These are phyloP conservation scores for Rheum nobile DNA, from an alignment of 148 eudicot genomes.

Conservation along the genomic window DNA sequence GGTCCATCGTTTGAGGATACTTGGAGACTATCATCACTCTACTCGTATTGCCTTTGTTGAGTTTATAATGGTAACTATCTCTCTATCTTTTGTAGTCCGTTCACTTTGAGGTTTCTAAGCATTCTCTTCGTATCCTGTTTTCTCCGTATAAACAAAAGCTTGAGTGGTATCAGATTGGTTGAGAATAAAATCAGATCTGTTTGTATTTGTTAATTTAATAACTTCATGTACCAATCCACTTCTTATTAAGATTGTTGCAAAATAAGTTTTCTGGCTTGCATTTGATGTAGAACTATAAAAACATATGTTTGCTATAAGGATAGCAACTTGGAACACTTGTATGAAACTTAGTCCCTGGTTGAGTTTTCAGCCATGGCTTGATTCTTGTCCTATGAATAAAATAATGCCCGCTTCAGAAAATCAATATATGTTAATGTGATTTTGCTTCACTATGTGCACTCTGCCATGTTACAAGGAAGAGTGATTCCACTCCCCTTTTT, in stretches of 20 bases:
- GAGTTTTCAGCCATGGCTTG: background rate
- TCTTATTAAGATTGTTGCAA: background rate
- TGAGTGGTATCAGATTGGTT: background rate
- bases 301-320: background rate
- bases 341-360: background rate
- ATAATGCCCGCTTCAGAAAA: background rate
- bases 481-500: background rate
- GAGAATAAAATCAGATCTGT: background rate
- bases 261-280: background rate
- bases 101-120: background rate
- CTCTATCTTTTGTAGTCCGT: background rate
- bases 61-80: slow-evolving; percentile 60
- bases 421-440: too few relatives aligned
- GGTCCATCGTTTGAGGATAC: slow-evolving; percentile 91
- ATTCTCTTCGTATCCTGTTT: background rate
- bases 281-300: background rate
- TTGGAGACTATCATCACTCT: slow-evolving; percentile 87
- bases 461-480: background rate
- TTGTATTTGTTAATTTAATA: background rate
- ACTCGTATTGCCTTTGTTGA: slow-evolving; percentile 96
- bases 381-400: background rate
- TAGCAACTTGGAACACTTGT: background rate
- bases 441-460: background rate
- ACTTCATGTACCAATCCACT: background rate
- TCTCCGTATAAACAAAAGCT: background rate